These are phyloP conservation scores for Theobroma cacao DNA, from an alignment of 345 rosid species.

Conservation along the genomic window DNA sequence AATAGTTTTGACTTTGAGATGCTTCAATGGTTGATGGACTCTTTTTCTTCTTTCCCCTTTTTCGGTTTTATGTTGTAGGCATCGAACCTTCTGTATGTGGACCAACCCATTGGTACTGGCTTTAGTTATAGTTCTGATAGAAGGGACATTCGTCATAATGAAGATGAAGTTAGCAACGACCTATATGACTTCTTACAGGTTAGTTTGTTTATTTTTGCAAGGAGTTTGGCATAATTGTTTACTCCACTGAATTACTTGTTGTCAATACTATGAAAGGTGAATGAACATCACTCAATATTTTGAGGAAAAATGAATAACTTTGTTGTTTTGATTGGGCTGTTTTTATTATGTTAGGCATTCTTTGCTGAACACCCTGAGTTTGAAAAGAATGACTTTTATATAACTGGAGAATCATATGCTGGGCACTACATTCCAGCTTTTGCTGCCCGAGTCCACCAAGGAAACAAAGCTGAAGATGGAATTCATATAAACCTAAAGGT, in stretches of 20 bases:
- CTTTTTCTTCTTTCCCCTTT: neutral
- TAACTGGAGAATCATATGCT: slow-evolving; percentile 99
- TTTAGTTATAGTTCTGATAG: slow-evolving; percentile 87
- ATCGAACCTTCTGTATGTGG: slow-evolving; percentile 90
- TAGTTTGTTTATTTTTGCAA: slow-evolving; percentile 8
- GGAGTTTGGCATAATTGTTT: neutral
- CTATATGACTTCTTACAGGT: slow-evolving; percentile 98
- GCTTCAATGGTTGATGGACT: neutral
- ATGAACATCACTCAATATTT: neutral
- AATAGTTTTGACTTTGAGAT: neutral
- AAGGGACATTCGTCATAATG: slow-evolving; percentile 84
- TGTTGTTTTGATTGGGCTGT: neutral
- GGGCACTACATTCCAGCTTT: slow-evolving; percentile 99
- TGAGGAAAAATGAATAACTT: neutral
- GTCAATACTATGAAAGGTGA: neutral
- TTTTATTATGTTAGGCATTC: slow-evolving; percentile 59
- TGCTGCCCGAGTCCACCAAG: slow-evolving; percentile 86
- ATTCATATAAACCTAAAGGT: slow-evolving; percentile 88
- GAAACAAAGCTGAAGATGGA: slow-evolving; percentile 93
- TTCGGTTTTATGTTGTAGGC: slow-evolving; percentile 42
- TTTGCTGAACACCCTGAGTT: slow-evolving; percentile 85
- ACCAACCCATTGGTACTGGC: slow-evolving; percentile 98
- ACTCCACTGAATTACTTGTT: neutral
- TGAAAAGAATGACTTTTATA: slow-evolving; percentile 75
- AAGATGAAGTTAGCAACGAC: slow-evolving; percentile 86